Conservation (phyloP, 352 stramenopile species). For the Pythium rhizo-oryzae region DNA sequence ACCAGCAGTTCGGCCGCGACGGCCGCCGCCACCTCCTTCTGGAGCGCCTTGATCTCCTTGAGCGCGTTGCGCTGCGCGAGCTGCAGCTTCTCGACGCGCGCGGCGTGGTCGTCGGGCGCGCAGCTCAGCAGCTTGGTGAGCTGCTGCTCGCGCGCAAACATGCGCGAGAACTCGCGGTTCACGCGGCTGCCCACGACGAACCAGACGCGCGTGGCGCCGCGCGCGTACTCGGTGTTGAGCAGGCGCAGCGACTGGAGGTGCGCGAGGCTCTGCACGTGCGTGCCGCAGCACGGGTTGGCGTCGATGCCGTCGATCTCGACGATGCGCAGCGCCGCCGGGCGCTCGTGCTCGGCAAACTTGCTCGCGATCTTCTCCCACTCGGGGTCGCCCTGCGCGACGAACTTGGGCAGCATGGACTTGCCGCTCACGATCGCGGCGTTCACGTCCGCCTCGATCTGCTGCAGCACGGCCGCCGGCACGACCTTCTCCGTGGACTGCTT, state of each 20-base stretch:
- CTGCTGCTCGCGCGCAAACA: slow-evolving; percentile 64
- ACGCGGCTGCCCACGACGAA: slow-evolving; percentile 86
- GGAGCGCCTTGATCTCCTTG: slow-evolving; percentile 75
- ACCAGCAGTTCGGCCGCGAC: slow-evolving; percentile 51
- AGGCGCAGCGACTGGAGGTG: slow-evolving; percentile 80
- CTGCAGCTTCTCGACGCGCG: slow-evolving; percentile 68
- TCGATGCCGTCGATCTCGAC: slow-evolving; percentile 86
- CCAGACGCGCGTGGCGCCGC: slow-evolving; percentile 71
- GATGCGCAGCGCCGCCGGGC: slow-evolving; percentile 73
- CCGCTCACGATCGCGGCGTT: slow-evolving; percentile 77
- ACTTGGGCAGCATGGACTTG: slow-evolving; percentile 58
- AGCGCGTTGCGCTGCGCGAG: slow-evolving; percentile 50
- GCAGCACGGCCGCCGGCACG: slow-evolving; percentile 42
- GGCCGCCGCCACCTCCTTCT: slow-evolving; percentile 65
- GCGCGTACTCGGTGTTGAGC: slow-evolving; percentile 70
- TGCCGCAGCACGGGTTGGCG: slow-evolving; percentile 89
- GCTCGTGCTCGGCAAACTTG: slow-evolving; percentile 59
- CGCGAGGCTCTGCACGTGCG: slow-evolving; percentile 74
- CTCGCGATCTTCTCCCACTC: slow-evolving; percentile 61
- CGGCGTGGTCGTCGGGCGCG: slow-evolving; percentile 62
- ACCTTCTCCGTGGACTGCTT: slow-evolving; percentile 44
- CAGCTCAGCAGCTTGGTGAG: slow-evolving; percentile 79
- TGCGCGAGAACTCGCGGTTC: slow-evolving; percentile 74
- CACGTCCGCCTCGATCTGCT: slow-evolving; percentile 68
- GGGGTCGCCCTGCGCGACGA: slow-evolving; percentile 50